phyloP scores from a whole-genome alignment of 352 stramenopile species.

The Pythium folliculosum region DNA sequence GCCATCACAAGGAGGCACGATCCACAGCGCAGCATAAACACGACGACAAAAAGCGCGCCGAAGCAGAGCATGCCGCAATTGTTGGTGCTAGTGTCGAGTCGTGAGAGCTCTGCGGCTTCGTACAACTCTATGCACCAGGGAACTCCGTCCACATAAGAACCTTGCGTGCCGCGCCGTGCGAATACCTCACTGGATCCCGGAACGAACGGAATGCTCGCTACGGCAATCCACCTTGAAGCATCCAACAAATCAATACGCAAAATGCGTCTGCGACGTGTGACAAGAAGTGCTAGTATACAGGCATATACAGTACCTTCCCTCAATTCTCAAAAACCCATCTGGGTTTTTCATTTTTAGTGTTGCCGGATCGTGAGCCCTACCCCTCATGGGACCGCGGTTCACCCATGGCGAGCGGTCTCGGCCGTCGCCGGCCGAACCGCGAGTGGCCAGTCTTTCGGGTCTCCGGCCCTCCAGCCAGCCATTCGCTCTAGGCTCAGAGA shows the following conservation, averaged over 20 bases:
- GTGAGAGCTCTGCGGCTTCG: too few species aligned
- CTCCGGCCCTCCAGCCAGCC: constrained; percentile 47
- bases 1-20: not conserved
- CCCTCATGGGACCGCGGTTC: constrained; percentile 23
- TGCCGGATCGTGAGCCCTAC: constrained; percentile 14
- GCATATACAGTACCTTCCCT: not conserved
- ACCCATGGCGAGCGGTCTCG: not conserved
- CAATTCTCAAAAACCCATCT: not conserved
- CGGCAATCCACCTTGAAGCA: too few species aligned
- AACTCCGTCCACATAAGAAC: too few species aligned
- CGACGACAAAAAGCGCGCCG: not conserved
- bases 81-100: too few species aligned
- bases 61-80: not conserved
- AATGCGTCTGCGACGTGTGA: constrained; percentile 1
- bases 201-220: too few species aligned
- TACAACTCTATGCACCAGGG: too few species aligned
- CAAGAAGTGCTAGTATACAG: not conserved
- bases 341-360: not conserved
- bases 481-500: constrained; percentile 38
- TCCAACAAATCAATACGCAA: too few species aligned
- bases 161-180: too few species aligned
- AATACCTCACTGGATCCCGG: too few species aligned
- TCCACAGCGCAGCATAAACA: not conserved
- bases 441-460: constrained; percentile 21
- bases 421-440: constrained; percentile 9